These are phyloP conservation scores for Pseudozyma sp. DNA, from an alignment of 1,284 basidiomycete genomes.

Conservation along the genomic window DNA sequence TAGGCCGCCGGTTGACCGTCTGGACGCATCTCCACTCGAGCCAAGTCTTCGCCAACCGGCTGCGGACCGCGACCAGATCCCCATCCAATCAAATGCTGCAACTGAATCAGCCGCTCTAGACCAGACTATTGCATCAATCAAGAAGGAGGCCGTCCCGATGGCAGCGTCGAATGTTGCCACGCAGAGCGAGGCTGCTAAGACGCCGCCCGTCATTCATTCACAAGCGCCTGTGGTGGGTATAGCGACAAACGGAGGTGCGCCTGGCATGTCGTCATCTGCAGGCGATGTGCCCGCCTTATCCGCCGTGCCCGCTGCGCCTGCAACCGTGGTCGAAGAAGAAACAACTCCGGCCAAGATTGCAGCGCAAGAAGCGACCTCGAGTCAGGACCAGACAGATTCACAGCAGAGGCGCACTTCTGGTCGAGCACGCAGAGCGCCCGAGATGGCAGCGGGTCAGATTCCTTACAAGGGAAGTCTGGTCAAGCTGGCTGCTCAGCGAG, in stretches of 20 bases:
- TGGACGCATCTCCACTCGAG: conserved; percentile 19
- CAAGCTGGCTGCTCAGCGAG: conserved; percentile 47
- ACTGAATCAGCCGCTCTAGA: neutral
- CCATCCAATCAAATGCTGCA: neutral
- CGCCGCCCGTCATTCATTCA: neutral
- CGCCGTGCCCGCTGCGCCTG: neutral
- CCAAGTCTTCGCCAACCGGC: conserved; percentile 16
- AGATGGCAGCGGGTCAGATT: conserved; percentile 54
- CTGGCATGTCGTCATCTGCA: neutral
- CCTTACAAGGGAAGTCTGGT: conserved; percentile 49
- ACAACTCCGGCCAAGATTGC: neutral
- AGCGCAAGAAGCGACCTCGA: neutral
- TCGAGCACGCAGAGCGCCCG: conserved; percentile 43
- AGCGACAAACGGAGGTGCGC: neutral
- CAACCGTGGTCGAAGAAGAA: neutral
- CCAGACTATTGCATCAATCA: conserved; percentile 9
- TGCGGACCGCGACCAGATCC: neutral
- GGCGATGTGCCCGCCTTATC: neutral
- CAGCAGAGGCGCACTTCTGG: conserved; percentile 39
- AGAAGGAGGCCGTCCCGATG: conserved; percentile 8
- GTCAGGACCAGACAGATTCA: conserved; percentile 16
- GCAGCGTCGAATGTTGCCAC: neutral
- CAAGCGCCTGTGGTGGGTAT: neutral
- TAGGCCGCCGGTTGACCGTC: neutral
- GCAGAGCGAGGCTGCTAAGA: neutral